A percentile compares a stretch with the other conserved stretches of the same genome.
Conservation (phyloP, 306 rosid species). For the Comarum palustre region DNA sequence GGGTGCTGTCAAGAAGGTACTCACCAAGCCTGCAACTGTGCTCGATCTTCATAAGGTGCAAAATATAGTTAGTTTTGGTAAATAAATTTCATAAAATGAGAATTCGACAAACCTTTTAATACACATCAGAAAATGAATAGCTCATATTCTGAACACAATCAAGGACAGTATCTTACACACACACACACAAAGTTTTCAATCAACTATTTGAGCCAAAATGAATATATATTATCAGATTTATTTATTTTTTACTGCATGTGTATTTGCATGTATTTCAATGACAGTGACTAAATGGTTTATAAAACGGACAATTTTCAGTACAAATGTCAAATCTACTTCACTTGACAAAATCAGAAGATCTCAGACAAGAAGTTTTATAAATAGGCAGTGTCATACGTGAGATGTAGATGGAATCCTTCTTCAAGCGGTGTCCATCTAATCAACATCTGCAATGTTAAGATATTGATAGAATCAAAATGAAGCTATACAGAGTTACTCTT, state of each 20-base stretch:
- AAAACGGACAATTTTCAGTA: neutral
- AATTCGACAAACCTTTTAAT: neutral
- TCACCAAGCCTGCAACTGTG: slow-evolving; percentile 60
- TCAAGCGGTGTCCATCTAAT: slow-evolving; percentile 56
- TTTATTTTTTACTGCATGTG: neutral
- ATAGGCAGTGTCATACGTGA: slow-evolving; percentile 48
- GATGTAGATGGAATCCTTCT: slow-evolving; percentile 80
- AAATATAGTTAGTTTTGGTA: slow-evolving; percentile 27
- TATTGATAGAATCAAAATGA: slow-evolving; percentile 14
- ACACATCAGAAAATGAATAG: neutral
- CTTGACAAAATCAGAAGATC: slow-evolving; percentile 16
- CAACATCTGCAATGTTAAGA: slow-evolving; percentile 57
- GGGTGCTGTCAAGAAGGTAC: slow-evolving; percentile 85
- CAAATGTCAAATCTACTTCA: slow-evolving; percentile 18
- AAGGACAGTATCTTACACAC: neutral
- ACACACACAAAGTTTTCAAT: neutral
- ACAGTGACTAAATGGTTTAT: neutral
- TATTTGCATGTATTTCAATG: neutral
- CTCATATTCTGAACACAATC: neutral
- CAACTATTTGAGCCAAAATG: neutral
- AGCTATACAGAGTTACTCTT: slow-evolving; percentile 2
- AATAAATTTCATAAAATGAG: slow-evolving; percentile 12
- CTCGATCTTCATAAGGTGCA: slow-evolving; percentile 66
- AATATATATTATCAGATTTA: neutral
- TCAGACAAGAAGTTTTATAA: slow-evolving; percentile 10